Evolutionary conservation across 179 eudicot species (phyloP), one percentile per base, ranked within the genome.

Genomic region (Heliamphora pulchella): DNA sequence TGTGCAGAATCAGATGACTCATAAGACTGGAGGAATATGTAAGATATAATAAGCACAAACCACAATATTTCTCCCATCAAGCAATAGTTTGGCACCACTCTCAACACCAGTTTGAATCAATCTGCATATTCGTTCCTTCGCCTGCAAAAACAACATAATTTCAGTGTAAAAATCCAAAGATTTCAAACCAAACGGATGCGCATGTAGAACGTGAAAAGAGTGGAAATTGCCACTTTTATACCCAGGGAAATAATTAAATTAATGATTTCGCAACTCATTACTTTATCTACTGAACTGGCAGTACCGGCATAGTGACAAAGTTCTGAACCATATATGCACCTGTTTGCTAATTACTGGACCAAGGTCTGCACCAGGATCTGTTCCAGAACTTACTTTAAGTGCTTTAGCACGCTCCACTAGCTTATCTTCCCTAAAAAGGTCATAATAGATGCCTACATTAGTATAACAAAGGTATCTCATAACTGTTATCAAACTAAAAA

Each of bases 291-390:
- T 46, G 18, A 78, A 64, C 58, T 78, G 22, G 65, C 59, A 43
- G 17, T 70, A 70, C 48, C 55, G 43, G 57, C 31, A 54, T 41
- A 43, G 7, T 39, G 11, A 68, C 15, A 53, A 50, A 53, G 20
- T 69, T 79, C 17, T 70, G 75, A 70, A 47, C 8, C 66, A 67
- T 59, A 71, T 77, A 59, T 14, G 48, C 57, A 96, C 99, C 98
- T 90, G 93, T 84, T 94, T 91, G 88, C 98, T 94, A 57, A 96
- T 94, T 80, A 96, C 99, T 58, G 99, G 99, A 79, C 99, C 99
- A 78, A 96, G 96, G 86, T 96, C 99, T 71, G 99, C 93, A 84
- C 87, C 90, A 46, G 96, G 94, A 79, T 86, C 96, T 63, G 89
- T 94, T 86, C 99, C 99, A 80, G 85, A 85, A 80, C 89, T 94